phyloP scores from a whole-genome alignment of 2,329 filamentous ascomycete genomes.

The Sporothrix protearum region DNA sequence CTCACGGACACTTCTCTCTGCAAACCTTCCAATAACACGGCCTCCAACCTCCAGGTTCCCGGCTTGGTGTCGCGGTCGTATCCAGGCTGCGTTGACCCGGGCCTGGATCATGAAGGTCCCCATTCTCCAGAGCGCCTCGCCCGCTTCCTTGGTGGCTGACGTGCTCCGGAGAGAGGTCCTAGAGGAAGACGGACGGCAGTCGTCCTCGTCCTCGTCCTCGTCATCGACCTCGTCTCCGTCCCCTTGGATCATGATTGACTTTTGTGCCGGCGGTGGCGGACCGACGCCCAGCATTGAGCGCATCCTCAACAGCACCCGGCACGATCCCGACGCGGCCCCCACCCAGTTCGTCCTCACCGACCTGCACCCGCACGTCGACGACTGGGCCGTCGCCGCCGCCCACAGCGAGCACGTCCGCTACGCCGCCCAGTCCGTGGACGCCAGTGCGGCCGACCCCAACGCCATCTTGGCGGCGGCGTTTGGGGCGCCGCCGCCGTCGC shows the following conservation, averaged over 20 bases:
- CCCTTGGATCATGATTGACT: constrained; percentile 65
- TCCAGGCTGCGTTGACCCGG: constrained; percentile 62
- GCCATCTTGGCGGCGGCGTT: constrained; percentile 38
- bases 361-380: constrained; percentile 59
- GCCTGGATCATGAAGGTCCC: constrained; percentile 61
- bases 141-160: constrained; percentile 58
- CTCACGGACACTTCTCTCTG: too few species aligned
- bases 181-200: background rate
- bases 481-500: background rate
- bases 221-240: constrained; percentile 36
- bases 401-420: constrained; percentile 57
- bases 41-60: constrained; percentile 54
- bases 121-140: constrained; percentile 53
- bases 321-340: background rate
- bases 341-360: constrained; percentile 62
- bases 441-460: constrained; percentile 54
- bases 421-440: constrained; percentile 61
- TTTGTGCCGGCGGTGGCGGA: constrained; percentile 71
- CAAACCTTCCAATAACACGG: too few species aligned
- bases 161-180: constrained; percentile 42
- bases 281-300: constrained; percentile 63
- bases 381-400: constrained; percentile 54
- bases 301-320: constrained; percentile 47
- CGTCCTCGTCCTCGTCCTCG: background rate
- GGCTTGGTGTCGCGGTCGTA: constrained; percentile 58